Conservation (phyloP, 78 protist genomes). For the Protostelium mycophagum region DNA sequence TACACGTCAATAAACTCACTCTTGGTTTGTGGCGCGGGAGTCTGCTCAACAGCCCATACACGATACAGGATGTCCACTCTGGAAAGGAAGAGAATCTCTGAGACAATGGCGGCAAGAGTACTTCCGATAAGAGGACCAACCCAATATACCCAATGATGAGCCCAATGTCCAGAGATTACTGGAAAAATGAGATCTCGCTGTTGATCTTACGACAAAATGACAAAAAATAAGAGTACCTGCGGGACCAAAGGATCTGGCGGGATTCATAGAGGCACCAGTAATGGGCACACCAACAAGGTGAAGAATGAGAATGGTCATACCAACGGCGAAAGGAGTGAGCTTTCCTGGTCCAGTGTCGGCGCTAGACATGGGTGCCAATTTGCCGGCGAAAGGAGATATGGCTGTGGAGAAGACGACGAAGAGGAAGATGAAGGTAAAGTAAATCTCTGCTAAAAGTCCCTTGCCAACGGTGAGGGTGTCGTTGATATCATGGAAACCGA, state of each 20-base stretch:
- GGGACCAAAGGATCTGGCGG: constrained; percentile 73
- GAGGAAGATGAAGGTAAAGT: constrained; percentile 6
- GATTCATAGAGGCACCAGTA: constrained; percentile 73
- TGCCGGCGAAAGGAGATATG: background rate
- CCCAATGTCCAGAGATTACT: background rate
- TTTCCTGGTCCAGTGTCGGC: constrained; percentile 5
- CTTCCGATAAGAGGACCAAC: background rate
- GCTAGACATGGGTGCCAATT: background rate
- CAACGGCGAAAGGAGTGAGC: constrained; percentile 59
- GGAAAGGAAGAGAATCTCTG: background rate
- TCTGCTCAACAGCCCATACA: background rate
- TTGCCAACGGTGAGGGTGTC: background rate
- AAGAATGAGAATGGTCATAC: constrained; percentile 50
- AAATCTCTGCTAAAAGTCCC: background rate
- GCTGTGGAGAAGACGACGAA: constrained; percentile 3
- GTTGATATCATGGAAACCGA: constrained; percentile 1
- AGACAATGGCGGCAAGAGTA: background rate
- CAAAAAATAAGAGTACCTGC: no score
- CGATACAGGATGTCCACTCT: background rate
- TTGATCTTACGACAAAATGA: no score
- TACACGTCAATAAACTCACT: background rate
- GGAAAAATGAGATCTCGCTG: background rate
- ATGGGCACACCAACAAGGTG: constrained; percentile 29
- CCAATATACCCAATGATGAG: background rate
- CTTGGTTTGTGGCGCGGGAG: background rate